Evolutionary conservation across 805 yeast genomes (phyloP), one percentile per base, ranked within the genome.

Genomic region (Brettanomyces nanus): DNA sequence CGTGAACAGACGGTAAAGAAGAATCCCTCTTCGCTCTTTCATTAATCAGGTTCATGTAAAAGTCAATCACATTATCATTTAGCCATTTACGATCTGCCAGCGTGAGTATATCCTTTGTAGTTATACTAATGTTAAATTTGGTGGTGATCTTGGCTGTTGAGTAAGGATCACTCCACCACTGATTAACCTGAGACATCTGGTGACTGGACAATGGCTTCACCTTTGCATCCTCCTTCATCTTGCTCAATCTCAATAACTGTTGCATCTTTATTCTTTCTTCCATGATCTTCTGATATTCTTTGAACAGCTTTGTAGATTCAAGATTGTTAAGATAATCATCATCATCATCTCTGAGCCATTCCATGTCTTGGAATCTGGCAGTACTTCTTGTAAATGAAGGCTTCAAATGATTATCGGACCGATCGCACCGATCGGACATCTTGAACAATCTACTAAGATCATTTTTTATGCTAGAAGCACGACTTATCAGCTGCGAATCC

Each of bases 11-110:
- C 2, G 70, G 62, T 19, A 62, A 43, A 4, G 50, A 38, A 2
- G 40, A 28, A 5, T 35, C 22, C 2, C 25, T 9, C 17, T 43
- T 38, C 9, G 68, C 52, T 19, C 73, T 53, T 4, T 68, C 67
- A 3, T 74, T 64, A 5, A 80, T 61, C 47, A 80, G 48, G 31
- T 67, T 65, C 51, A 89, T 65, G 54, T 81, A 90, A 48, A 78
- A 80, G 53, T 92, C 97, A 41, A 92, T 89, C 4, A 92, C 71
- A 31, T 80, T 84, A 58, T 92, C 98, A 54, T 92, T 92, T 22
- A 92, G 68, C 98, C 98, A 92, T 28, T 69, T 61, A 4, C 80
- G 68, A 38, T 80, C 83, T 6, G 69, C 61, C 25, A 92, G 63
- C 0, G 96, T 86, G 32, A 69, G 66, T 39, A 90, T 58, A 55